phyloP scores from a whole-genome alignment of 192 early-diverging fungal species.

The Spizellomyces sp. region DNA sequence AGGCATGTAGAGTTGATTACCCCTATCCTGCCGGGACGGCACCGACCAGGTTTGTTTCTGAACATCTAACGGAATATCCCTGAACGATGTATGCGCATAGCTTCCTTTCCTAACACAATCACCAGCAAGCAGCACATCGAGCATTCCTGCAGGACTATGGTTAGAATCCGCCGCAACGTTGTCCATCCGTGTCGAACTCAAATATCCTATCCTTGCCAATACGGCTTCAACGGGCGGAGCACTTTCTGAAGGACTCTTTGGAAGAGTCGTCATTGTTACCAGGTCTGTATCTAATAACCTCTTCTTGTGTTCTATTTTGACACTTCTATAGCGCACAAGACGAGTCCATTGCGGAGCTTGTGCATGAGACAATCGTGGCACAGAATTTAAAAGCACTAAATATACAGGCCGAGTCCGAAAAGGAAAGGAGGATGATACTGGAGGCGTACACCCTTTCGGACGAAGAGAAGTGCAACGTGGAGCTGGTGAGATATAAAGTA shows the following conservation, averaged over 20 bases:
- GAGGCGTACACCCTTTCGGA: not conserved
- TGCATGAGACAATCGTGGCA: conserved; percentile 4
- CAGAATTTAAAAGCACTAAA: conserved; percentile 1
- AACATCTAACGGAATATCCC: not conserved
- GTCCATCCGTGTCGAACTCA: conserved; percentile 18
- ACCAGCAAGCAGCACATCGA: not conserved
- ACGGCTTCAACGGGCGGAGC: not conserved
- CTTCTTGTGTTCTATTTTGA: not conserved
- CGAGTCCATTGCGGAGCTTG: not conserved
- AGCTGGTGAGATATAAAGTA: conserved; percentile 15
- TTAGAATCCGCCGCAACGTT: conserved; percentile 30
- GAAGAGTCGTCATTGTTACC: conserved; percentile 23
- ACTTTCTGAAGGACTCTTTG: conserved; percentile 14
- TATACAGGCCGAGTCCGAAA: not conserved
- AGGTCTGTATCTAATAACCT: conserved; percentile 11
- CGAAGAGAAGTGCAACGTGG: conserved; percentile 7
- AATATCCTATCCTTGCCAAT: conserved; percentile 27
- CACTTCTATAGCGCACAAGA: conserved; percentile 12
- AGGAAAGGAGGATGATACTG: not conserved
- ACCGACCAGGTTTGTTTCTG: conserved; percentile 6
- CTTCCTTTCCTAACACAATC: no score
- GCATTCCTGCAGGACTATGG: conserved; percentile 29
- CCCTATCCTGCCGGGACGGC: conserved; percentile 15
- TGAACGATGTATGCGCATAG: no score
- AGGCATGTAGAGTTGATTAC: conserved; percentile 4